Evolutionary conservation across 2,329 filamentous ascomycete species (phyloP), one percentile per base, ranked within the genome.

Genomic region (Xylaria sp.): DNA sequence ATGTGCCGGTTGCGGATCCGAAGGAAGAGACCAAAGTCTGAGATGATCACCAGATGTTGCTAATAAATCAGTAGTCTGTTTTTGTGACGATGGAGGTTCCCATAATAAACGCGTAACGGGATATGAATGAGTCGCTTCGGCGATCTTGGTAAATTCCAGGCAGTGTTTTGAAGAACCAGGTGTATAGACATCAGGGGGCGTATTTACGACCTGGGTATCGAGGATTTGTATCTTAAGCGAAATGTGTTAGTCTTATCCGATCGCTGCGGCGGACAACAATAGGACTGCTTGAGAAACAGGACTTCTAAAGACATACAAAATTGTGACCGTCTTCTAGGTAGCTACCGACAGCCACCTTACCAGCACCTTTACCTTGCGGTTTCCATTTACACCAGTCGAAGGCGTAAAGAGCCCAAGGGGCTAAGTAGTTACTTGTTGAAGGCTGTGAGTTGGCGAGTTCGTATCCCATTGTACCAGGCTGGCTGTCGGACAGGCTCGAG

Each of bases 351-450:
- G 96, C 96, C 75, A 99, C 88, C 82, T 98, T 98, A 48, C 96
- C 96, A 3, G 93, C 94, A 71, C 93, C 91, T 73, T 90, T 90
- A 76, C 82, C 90, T 76, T 94, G 89, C 2, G 95, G 90, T 18
- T 92, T 90, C 95, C 96, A 99, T 82, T 99, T 99, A 84, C 96
- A 99, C 96, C 96, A 99, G 83, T 99, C 96, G 76, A 97, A 95
- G 13, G 96, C 95, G 80, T 98, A 99, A 64, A 97, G 91, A 15
- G 94, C 92, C 94, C 96, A 99, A 0, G 95, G 94, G 4, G 95
- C 94, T 71, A 97, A 83, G 78, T 98, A 97, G 79, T 95, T 98
- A 85, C 94, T 97, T 72, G 95, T 97, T 78, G 92, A 81, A 78
- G 91, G 80, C 81, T 89, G 84, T 71, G 89, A 79, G 78, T 89